These are phyloP conservation scores for Neonectria sp. DNA, from an alignment of 2,329 filamentous ascomycete species.

Conservation along the genomic window DNA sequence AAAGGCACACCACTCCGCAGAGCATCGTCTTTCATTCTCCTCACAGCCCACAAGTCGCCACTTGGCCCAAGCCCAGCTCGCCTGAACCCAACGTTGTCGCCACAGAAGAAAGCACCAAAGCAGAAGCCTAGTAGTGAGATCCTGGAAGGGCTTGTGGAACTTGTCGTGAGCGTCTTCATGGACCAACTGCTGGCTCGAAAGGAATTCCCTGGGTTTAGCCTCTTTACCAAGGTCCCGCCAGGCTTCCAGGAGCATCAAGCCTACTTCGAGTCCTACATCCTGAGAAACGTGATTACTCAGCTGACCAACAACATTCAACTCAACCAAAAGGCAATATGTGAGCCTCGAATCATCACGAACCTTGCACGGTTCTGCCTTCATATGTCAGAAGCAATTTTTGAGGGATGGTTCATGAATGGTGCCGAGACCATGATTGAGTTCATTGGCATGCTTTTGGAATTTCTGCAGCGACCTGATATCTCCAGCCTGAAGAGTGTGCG, in stretches of 20 bases:
- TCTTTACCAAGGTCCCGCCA: slow-evolving; percentile 91
- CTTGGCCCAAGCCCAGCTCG: slow-evolving; percentile 72
- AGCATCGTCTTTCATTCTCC: slow-evolving; percentile 91
- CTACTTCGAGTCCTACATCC: slow-evolving; percentile 92
- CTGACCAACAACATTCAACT: slow-evolving; percentile 79
- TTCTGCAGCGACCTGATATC: slow-evolving; percentile 88
- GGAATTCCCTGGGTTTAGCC: slow-evolving; percentile 89
- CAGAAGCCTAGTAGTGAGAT: slow-evolving; percentile 76
- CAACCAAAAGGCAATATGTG: slow-evolving; percentile 80
- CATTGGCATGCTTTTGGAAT: slow-evolving; percentile 86
- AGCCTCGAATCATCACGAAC: slow-evolving; percentile 89
- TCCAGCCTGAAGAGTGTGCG: slow-evolving; percentile 87
- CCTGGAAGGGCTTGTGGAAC: slow-evolving; percentile 82
- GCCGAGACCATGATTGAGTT: slow-evolving; percentile 89
- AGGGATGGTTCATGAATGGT: slow-evolving; percentile 96
- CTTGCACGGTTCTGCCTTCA: slow-evolving; percentile 85
- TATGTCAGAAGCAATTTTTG: slow-evolving; percentile 91
- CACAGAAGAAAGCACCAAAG: slow-evolving; percentile 62
- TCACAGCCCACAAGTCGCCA: slow-evolving; percentile 78
- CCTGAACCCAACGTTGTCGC: slow-evolving; percentile 62
- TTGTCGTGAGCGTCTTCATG: slow-evolving; percentile 85
- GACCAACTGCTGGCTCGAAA: slow-evolving; percentile 90
- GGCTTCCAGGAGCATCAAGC: slow-evolving; percentile 96
- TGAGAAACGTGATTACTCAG: slow-evolving; percentile 81
- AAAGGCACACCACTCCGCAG: slow-evolving; percentile 78